Evolutionary conservation across 2,329 filamentous ascomycete species (phyloP).

Genomic region (Xylariaceae sp.): DNA sequence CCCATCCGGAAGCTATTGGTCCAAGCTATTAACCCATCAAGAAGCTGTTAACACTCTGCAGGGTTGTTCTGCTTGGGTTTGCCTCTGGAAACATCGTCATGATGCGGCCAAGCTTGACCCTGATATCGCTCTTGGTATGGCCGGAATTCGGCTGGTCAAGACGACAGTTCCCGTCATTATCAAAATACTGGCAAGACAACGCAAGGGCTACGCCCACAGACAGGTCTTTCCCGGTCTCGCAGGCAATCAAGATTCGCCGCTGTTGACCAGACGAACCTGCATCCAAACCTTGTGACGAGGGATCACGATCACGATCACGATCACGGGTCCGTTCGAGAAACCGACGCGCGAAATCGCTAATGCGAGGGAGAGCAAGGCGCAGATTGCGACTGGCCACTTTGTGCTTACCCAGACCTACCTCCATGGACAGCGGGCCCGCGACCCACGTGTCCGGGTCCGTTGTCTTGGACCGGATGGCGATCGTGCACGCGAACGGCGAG

Average conservation of each 20-base stretch:
- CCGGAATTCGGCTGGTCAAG: slow-evolving; percentile 12
- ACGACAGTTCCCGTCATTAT: slow-evolving; percentile 57
- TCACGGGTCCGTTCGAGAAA: slow-evolving; percentile 37
- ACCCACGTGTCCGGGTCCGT: slow-evolving; percentile 50
- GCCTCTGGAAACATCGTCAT: slow-evolving; percentile 76
- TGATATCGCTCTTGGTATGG: slow-evolving; percentile 77
- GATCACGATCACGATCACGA: slow-evolving; percentile 8
- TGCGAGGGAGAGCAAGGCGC: slow-evolving; percentile 67
- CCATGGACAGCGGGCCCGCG: slow-evolving; percentile 42
- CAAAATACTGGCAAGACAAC: slow-evolving; percentile 72
- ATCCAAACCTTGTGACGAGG: slow-evolving; percentile 27
- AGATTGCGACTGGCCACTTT: slow-evolving; percentile 85
- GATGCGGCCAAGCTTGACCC: slow-evolving; percentile 77
- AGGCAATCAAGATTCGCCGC: slow-evolving; percentile 61
- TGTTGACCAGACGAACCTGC: neutral
- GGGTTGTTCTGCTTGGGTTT: slow-evolving; percentile 80
- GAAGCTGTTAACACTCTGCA: slow-evolving; percentile 91
- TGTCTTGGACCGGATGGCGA: slow-evolving; percentile 47
- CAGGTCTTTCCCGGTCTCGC: slow-evolving; percentile 77
- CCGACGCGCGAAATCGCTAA: slow-evolving; percentile 58
- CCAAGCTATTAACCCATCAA: slow-evolving; percentile 67
- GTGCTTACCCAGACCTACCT: slow-evolving; percentile 68
- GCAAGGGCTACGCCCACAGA: slow-evolving; percentile 78
- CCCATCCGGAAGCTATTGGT: slow-evolving; percentile 88
- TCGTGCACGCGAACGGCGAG: slow-evolving; percentile 38